Evolutionary conservation across 257 asterid species (phyloP).

Genomic region (Rehmannia glutinosa): DNA sequence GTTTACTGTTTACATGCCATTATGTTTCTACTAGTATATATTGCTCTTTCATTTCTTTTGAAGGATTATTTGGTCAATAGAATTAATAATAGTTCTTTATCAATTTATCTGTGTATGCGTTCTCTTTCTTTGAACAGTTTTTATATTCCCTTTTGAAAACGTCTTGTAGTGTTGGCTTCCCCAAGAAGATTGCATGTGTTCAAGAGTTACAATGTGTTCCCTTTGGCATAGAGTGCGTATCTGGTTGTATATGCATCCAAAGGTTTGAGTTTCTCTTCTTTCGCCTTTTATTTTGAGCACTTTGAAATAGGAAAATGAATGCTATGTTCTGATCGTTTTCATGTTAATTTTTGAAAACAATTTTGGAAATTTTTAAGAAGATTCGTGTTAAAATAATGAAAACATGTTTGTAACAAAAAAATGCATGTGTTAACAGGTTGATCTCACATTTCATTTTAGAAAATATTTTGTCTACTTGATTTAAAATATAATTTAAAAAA

Average conservation of each 20-base stretch:
- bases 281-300: background rate
- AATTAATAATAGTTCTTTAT: background rate
- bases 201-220: constrained; percentile 40
- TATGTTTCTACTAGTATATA: constrained; percentile 14
- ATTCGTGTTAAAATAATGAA: background rate
- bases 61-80: background rate
- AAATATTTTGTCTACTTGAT: background rate
- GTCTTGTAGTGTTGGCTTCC: constrained; percentile 86
- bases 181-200: constrained; percentile 77
- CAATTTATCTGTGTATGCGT: background rate
- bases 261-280: constrained; percentile 42
- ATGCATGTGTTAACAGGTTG: background rate
- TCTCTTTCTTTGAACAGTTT: background rate
- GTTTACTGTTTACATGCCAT: constrained; percentile 7
- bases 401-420: background rate
- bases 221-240: constrained; percentile 63
- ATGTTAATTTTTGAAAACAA: background rate
- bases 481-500: background rate
- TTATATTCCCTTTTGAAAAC: constrained; percentile 8
- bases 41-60: constrained; percentile 12
- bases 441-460: background rate
- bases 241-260: constrained; percentile 99
- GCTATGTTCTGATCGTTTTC: constrained; percentile 8
- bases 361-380: background rate
- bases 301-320: background rate